Evolutionary conservation across 257 asterid genomes (phyloP), one percentile per base, ranked within the genome.

Genomic region (Solanum virginianum): DNA sequence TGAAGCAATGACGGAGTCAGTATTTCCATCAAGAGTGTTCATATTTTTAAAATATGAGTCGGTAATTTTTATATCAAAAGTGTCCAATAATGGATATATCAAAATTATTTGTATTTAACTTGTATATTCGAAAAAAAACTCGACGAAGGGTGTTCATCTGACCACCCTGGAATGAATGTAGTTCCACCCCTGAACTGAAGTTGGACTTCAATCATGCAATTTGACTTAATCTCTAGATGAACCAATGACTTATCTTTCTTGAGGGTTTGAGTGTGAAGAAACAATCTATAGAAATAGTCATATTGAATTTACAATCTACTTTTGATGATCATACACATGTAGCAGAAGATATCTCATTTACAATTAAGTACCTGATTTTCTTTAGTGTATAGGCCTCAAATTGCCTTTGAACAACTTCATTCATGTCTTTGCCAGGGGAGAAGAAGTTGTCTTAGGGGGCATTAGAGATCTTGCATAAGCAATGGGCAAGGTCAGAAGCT

Each of bases 401-500:
- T 51, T 51, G 45, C 0, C 59, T 47, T 32, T 13, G 11, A 49
- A 6, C 26, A 60, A 29, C 41, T 81, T 26, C 26, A 51, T 81
- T 90, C 90, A 94, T 69, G 98, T 88, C 87, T 94, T 97, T 65
- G 88, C 90, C 16, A 81, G 59, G 11, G 85, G 53, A 41, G 88
- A 59, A 36, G 85, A 57, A 57, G 91, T 84, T 87, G 88, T 89
- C 53, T 98, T 87, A 5, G 97, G 97, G 85, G 97, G 91, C 84
- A 92, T 94, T 51, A 93, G 90, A 81, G 99, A 85, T 91, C 94
- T 95, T 6, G 96, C 98, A 90, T 92, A 97, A 51, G 99, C 98
- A 55, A 95, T 55, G 12, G 99, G 99, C 92, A 97, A 85, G 6
- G 99, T 88, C 11, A 95, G 74, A 22, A 97, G 87, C 97, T 94